Conservation (phyloP, 805 yeast species). For the Nakazawaea ishiwadae region DNA sequence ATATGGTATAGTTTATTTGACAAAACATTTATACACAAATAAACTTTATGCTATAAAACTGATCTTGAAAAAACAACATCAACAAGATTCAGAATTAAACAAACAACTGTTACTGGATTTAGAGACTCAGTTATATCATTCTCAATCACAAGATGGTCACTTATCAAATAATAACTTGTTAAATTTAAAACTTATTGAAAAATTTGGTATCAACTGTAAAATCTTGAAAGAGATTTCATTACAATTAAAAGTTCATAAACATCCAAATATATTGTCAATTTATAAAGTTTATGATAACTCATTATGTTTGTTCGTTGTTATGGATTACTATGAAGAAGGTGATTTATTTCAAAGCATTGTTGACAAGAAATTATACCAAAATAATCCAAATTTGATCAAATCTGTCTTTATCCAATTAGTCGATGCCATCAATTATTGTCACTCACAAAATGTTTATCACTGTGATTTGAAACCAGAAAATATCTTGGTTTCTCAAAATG, state of each 20-base stretch:
- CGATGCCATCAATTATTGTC: conserved; percentile 80
- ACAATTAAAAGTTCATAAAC: conserved; percentile 71
- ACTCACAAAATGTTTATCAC: conserved; percentile 78
- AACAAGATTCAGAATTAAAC: conserved; percentile 11
- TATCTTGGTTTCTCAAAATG: conserved; percentile 61
- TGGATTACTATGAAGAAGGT: conserved; percentile 84
- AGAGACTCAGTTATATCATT: conserved; percentile 22
- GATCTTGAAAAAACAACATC: conserved; percentile 43
- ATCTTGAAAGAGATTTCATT: conserved; percentile 64
- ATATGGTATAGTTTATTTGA: conserved; percentile 74
- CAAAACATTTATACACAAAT: conserved; percentile 47
- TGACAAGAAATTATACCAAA: conserved; percentile 57
- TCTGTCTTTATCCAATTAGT: conserved; percentile 70
- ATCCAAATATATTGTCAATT: conserved; percentile 73
- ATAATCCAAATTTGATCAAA: conserved; percentile 46
- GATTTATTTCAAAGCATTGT: conserved; percentile 86
- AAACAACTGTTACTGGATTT: conserved; percentile 25
- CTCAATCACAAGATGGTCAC: conserved; percentile 17
- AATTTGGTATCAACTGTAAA: conserved; percentile 28
- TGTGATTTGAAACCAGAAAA: conserved; percentile 97
- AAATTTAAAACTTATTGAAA: conserved; percentile 30
- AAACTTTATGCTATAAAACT: conserved; percentile 67
- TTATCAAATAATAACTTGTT: conserved; percentile 27
- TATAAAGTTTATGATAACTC: conserved; percentile 65
- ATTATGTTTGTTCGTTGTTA: conserved; percentile 59